Base-by-base conservation (phyloP, 108 stramenopile species). In the Cylindrotheca fusiformis region DNA sequence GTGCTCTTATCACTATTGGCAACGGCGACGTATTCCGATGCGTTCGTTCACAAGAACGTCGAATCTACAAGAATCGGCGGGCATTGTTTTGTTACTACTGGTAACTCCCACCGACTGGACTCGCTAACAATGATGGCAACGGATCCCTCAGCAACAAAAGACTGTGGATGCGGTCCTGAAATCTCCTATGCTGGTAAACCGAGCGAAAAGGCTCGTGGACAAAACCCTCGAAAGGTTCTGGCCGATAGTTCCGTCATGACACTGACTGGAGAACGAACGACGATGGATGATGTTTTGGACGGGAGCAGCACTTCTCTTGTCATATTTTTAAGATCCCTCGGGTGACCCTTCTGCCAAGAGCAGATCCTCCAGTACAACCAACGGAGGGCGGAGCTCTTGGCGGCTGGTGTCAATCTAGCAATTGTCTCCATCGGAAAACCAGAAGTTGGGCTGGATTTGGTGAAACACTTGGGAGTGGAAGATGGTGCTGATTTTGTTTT, bases 291-390 rank as follows among this genome's bases (percentile, higher is more conserved):
- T n/a, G 48, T 74, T 0, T 46, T 77, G 19, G 25, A 75, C 19
- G 63, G 60, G 14, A 58, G 32, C 8, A 53, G 65, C 0, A 31
- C 62, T 30, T 77, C 80, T 1, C 52, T 90, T 20, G 74, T 83
- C 12, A 84, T 87, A 19, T 75, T 86, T 17, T 66, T 86, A 14
- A 58, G 88, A 47, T 79, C 77, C 1, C 75, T 90, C 49, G 88
- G 88, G 45, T 90, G 88, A 90, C 88, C 88, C 58, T 74, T 90
- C 51, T 90, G 88, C 67, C 88, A 90, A 77, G 88, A 90, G 82
- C 77, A 74, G 62, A 82, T 90, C 49, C 68, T 87, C 26, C 85
- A 90, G 65, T 90, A 82, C 67, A 73, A 72, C 23, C 58, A 71
- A 31, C 53, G 60, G 36, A 67, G 74, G 65, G 51, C 72, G 26